These are phyloP conservation scores for Hypsizygus ulmarius DNA, from an alignment of 1,284 basidiomycete genomes.

Conservation along the genomic window DNA sequence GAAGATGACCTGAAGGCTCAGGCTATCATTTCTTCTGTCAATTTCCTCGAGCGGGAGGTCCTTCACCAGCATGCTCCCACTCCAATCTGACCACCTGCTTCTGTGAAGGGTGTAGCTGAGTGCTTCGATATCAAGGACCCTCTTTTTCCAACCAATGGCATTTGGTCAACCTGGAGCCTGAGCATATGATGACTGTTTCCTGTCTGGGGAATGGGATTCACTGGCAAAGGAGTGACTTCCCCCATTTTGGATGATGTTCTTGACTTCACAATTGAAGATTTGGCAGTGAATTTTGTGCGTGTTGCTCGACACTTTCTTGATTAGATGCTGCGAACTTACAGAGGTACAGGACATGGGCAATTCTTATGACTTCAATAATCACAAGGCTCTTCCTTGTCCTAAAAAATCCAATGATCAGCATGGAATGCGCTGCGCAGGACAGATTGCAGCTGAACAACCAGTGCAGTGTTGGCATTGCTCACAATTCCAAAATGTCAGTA, in stretches of 20 bases:
- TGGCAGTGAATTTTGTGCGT: conserved; percentile 89
- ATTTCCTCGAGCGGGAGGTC: conserved; percentile 54
- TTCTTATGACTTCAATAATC: conserved; percentile 97
- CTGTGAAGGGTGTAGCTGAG: conserved; percentile 51
- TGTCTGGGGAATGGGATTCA: conserved; percentile 84
- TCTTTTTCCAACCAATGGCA: conserved; percentile 93
- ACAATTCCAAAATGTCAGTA: conserved; percentile 87
- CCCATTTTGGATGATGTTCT: conserved; percentile 96
- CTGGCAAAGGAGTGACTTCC: conserved; percentile 83
- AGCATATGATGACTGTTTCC: conserved; percentile 82
- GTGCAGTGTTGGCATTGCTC: conserved; percentile 95
- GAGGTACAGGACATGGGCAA: conserved; percentile 72
- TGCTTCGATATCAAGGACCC: conserved; percentile 82
- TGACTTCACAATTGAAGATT: conserved; percentile 86
- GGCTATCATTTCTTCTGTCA: conserved; percentile 51
- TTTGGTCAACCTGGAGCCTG: conserved; percentile 74
- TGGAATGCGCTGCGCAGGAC: conserved; percentile 98
- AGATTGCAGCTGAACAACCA: conserved; percentile 94
- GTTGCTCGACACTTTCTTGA: conserved; percentile 7
- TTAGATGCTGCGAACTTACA: conserved; percentile 1
- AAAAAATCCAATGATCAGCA: conserved; percentile 92
- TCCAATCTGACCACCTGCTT: conserved; percentile 37
- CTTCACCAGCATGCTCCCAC: conserved; percentile 67
- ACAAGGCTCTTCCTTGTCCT: conserved; percentile 86
- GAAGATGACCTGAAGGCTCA: conserved; percentile 39